phyloP scores from a whole-genome alignment of 495 filamentous ascomycete genomes.

The Clavariopsis aquatica region DNA sequence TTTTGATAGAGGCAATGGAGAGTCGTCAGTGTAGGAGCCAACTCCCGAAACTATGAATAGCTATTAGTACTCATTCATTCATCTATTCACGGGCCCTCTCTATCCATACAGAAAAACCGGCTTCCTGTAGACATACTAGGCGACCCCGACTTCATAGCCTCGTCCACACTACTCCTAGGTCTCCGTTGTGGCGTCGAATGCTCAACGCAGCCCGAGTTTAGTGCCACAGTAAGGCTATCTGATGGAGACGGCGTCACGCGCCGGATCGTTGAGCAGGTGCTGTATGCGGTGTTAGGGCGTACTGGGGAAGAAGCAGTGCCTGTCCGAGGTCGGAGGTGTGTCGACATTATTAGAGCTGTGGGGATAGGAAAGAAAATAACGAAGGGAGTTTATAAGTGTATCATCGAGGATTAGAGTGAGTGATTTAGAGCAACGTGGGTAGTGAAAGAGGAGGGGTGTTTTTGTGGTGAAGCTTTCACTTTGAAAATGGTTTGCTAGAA shows the following conservation, averaged over 20 bases:
- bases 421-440: too few species aligned
- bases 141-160: background rate
- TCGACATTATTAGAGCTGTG: background rate
- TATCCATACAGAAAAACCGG: background rate
- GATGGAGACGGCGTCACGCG: conserved; percentile 9
- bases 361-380: too few species aligned
- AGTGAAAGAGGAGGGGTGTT: too few species aligned
- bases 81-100: background rate
- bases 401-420: too few species aligned
- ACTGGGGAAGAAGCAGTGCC: background rate
- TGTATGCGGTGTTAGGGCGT: background rate
- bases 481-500: too few species aligned
- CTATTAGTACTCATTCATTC: background rate
- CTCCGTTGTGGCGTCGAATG: background rate
- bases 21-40: background rate
- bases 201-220: background rate
- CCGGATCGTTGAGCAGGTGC: conserved; percentile 11
- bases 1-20: background rate
- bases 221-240: background rate
- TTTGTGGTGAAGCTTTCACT: too few species aligned
- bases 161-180: background rate
- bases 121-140: background rate
- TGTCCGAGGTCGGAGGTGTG: background rate
- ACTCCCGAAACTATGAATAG: background rate
- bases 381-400: too few species aligned